These are phyloP conservation scores for Eucalyptus sideroxylon DNA, from an alignment of 345 rosid genomes.

Conservation along the genomic window DNA sequence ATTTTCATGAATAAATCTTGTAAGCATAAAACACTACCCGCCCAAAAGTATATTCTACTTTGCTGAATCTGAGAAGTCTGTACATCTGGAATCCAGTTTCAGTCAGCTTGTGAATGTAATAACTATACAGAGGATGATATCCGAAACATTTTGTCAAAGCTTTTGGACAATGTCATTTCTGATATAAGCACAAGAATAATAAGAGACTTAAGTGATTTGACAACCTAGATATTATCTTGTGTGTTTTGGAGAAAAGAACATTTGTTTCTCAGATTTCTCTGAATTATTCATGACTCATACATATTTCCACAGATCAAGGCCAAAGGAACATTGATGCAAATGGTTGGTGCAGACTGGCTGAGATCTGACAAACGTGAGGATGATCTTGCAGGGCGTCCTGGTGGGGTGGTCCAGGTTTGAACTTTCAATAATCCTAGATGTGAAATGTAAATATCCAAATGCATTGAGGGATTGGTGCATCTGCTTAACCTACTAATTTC, in stretches of 20 bases:
- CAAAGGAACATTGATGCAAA: conserved; percentile 55
- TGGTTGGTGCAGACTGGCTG: conserved; percentile 97
- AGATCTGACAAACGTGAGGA: conserved; percentile 66
- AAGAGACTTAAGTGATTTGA: background rate
- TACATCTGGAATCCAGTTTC: background rate
- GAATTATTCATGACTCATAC: background rate
- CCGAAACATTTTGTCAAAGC: background rate
- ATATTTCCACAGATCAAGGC: conserved; percentile 43
- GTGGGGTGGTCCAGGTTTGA: conserved; percentile 66
- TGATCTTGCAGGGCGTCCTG: conserved; percentile 58
- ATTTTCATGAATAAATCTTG: background rate
- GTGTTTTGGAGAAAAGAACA: background rate
- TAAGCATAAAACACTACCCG: background rate
- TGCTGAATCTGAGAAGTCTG: background rate
- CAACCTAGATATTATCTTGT: background rate
- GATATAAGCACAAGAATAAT: background rate
- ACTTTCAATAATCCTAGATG: background rate
- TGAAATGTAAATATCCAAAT: background rate
- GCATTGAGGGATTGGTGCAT: background rate
- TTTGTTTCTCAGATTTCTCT: background rate
- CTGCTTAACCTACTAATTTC: background rate
- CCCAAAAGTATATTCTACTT: background rate
- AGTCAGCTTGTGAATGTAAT: background rate
- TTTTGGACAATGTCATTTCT: background rate
- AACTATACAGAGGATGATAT: background rate